A percentile compares a stretch with the other conserved stretches of the same genome.
phyloP scores from a whole-genome alignment of 1,284 basidiomycete species.

The Gymnopus androsaceus region DNA sequence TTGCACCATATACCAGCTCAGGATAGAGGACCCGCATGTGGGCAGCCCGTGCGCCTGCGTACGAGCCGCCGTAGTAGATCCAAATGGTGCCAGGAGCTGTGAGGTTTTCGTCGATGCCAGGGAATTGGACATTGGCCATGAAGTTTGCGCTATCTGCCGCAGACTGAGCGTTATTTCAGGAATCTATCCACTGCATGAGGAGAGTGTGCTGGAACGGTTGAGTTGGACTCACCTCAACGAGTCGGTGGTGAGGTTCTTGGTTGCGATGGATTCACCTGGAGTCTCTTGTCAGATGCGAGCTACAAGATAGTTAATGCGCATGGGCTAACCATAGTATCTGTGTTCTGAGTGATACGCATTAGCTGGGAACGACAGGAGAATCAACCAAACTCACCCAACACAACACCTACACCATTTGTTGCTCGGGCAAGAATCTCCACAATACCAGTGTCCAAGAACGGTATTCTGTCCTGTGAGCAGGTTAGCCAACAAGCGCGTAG shows the following conservation, averaged over 20 bases:
- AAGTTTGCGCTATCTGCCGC: constrained; percentile 93
- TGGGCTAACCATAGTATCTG: constrained; percentile 71
- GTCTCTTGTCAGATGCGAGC: background rate
- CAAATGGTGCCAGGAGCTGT: constrained; percentile 77
- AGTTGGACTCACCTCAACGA: constrained; percentile 51
- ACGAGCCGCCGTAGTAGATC: constrained; percentile 95
- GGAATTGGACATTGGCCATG: constrained; percentile 78
- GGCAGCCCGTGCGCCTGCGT: constrained; percentile 92
- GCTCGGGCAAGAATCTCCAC: constrained; percentile 82
- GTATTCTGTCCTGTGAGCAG: constrained; percentile 51
- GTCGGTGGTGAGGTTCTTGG: constrained; percentile 78
- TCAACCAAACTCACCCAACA: too few relatives aligned
- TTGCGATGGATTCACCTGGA: constrained; percentile 80
- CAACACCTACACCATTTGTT: constrained; percentile 83
- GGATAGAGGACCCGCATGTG: constrained; percentile 91
- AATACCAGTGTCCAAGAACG: constrained; percentile 82
- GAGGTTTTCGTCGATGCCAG: constrained; percentile 69
- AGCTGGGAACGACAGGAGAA: too few relatives aligned
- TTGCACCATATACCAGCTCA: constrained; percentile 87
- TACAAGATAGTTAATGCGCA: constrained; percentile 12
- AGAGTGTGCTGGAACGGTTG: constrained; percentile 13
- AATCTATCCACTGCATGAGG: constrained; percentile 50
- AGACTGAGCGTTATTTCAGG: constrained; percentile 87
- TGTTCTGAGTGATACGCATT: too few relatives aligned
- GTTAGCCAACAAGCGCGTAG: background rate